Evolutionary conservation across 164 flowering plant species (phyloP), one percentile per base, ranked within the genome.

Genomic region (Vitis rupestris): DNA sequence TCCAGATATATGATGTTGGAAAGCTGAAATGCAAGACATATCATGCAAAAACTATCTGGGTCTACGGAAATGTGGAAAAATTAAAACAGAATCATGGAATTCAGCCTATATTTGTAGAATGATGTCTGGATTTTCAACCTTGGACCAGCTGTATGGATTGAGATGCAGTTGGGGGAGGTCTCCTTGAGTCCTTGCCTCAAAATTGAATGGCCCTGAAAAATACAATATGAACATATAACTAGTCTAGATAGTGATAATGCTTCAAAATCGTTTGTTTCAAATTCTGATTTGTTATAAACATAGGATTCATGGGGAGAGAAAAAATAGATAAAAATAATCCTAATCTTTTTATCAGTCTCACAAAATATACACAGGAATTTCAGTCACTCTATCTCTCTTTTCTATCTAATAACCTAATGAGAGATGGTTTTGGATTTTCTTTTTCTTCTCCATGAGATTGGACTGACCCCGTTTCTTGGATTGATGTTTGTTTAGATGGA

Each of bases 91-190:
- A 37, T 37, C 44, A 37, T 37, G 44, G 44, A 37, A 37, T 37
- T 37, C 7, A 4, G 44, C 44, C 44, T 37, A 6, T 37, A 37
- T 30, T 31, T 14, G 66, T 12, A 47, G 17, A 37, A 71, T 23
- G 14, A n/a, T 12, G 12, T n/a, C 9, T 6, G 16, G 17, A 48
- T 6, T 66, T 8, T 68, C 48, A 55, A 82, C 99, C 97, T 93
- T 95, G 56, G 98, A 88, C 98, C 97, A 94, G 78, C 94, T 90
- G 76, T 86, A 83, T 52, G 86, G 91, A 85, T 95, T 95, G 71
- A 90, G 85, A 71, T 87, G 92, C 72, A 95, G 74, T 51, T 71
- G 64, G 62, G 97, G 97, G 59, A 87, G 71, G 82, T 81, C 72
- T 48, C 76, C 83, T 44, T 61, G 10, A 12, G 81, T 59, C 60